phyloP scores from a whole-genome alignment of 495 filamentous ascomycete genomes.

The Hypoxylon rickii region DNA sequence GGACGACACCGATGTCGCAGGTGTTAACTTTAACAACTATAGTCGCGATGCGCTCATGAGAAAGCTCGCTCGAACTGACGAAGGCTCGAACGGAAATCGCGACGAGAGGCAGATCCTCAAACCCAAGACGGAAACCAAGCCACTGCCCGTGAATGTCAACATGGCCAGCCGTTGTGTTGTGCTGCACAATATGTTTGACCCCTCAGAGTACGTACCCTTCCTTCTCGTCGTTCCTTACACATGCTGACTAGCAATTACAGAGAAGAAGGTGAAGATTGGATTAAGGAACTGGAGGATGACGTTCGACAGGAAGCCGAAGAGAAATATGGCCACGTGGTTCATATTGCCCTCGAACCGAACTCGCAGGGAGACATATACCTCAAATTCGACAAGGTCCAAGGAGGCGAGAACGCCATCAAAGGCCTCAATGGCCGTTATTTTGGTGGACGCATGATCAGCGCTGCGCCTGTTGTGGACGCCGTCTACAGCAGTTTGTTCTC shows the following conservation, averaged over 20 bases:
- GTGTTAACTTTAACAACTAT: conserved; percentile 99
- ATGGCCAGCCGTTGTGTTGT: conserved; percentile 95
- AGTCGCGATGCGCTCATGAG: conserved; percentile 97
- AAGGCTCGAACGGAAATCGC: conserved; percentile 64
- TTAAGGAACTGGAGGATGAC: conserved; percentile 93
- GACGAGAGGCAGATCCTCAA: conserved; percentile 73
- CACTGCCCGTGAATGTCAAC: conserved; percentile 82
- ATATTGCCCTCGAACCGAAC: conserved; percentile 94
- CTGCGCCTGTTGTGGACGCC: conserved; percentile 93
- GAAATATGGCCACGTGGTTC: conserved; percentile 97
- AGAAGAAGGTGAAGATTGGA: conserved; percentile 85
- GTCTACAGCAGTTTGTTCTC: conserved; percentile 98
- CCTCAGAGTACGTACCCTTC: conserved; percentile 72
- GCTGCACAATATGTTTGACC: conserved; percentile 94
- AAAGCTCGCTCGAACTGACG: conserved; percentile 95
- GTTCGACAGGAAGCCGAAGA: conserved; percentile 90
- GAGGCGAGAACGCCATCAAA: conserved; percentile 95
- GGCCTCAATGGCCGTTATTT: conserved; percentile 97
- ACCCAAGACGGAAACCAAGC: conserved; percentile 80
- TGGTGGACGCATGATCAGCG: conserved; percentile 84
- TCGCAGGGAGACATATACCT: conserved; percentile 96
- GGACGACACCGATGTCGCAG: conserved; percentile 96
- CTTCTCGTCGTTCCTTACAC: not conserved
- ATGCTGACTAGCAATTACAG: conserved; percentile 61
- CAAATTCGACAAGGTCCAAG: conserved; percentile 93